phyloP scores from a whole-genome alignment of 1,139 yeast genomes.

The Candida freyschussii region DNA sequence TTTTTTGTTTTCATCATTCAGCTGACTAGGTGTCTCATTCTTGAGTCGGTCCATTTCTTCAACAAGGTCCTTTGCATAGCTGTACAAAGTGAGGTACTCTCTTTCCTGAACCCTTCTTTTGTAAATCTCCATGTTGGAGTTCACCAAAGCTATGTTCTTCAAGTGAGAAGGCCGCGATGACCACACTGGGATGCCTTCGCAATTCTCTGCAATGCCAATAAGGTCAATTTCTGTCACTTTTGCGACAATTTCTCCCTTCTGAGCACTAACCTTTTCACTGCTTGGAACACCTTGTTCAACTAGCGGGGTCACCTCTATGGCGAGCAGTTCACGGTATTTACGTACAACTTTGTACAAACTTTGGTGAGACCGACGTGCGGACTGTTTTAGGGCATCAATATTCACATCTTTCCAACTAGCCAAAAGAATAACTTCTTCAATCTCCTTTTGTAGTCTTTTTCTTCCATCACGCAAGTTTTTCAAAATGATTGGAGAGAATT shows the following conservation, averaged over 20 bases:
- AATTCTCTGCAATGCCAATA: conserved; percentile 4
- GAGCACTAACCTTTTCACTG: conserved; percentile 16
- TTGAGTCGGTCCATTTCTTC: conserved; percentile 59
- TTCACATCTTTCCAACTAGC: conserved; percentile 99
- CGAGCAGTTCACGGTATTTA: conserved; percentile 67
- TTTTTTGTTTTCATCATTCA: conserved; percentile 73
- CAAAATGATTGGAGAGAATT: conserved; percentile 48
- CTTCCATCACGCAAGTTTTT: conserved; percentile 43
- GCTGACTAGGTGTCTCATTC: conserved; percentile 69
- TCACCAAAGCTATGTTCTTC: conserved; percentile 45
- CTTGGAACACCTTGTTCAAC: conserved; percentile 58
- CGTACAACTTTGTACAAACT: conserved; percentile 78
- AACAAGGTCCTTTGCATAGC: conserved; percentile 49
- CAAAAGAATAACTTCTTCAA: conserved; percentile 75
- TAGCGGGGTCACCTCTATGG: conserved; percentile 47
- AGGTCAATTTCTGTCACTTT: conserved; percentile 12
- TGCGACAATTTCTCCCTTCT: conserved; percentile 5
- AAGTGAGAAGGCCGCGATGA: conserved; percentile 50
- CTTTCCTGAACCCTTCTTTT: conserved; percentile 34
- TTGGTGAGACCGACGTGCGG: conserved; percentile 85
- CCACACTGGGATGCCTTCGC: conserved; percentile 39
- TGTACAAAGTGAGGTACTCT: conserved; percentile 35
- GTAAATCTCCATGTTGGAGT: conserved; percentile 51
- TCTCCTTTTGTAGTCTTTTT: conserved; percentile 65
- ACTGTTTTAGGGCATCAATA: conserved; percentile 86